Percentiles rank a stretch among this genome's conserved stretches.
These are phyloP conservation scores for Komagataella pastoris DNA, from an alignment of 805 yeast species.

Conservation along the genomic window DNA sequence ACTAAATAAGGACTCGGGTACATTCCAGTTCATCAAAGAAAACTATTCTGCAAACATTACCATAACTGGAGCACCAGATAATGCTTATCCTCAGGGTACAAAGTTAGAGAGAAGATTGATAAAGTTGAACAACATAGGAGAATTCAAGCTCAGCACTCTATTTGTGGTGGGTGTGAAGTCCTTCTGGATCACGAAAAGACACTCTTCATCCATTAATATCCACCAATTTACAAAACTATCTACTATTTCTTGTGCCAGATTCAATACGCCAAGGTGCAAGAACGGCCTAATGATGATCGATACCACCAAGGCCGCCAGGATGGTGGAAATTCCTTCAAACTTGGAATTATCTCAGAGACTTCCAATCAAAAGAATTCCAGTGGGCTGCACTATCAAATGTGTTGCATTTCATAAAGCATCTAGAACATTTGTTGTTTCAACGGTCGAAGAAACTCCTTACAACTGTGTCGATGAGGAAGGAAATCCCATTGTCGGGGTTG, in stretches of 20 bases:
- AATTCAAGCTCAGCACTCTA: constrained; percentile 12
- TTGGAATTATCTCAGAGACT: constrained; percentile 22
- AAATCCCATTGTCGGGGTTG: constrained; percentile 41
- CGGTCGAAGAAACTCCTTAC: constrained; percentile 45
- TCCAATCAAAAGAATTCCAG: constrained; percentile 37
- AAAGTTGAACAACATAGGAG: constrained; percentile 29
- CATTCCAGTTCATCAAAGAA: constrained; percentile 26
- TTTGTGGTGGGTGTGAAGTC: constrained; percentile 69
- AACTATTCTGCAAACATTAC: constrained; percentile 27
- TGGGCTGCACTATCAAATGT: constrained; percentile 53
- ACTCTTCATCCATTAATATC: constrained; percentile 49
- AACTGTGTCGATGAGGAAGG: constrained; percentile 67
- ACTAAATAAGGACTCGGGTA: constrained; percentile 24
- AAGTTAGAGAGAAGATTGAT: constrained; percentile 55
- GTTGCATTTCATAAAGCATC: constrained; percentile 60
- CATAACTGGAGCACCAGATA: constrained; percentile 71
- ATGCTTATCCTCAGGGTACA: constrained; percentile 59
- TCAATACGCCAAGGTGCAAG: constrained; percentile 17
- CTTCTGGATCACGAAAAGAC: constrained; percentile 49
- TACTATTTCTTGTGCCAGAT: constrained; percentile 52
- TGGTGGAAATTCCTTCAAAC: constrained; percentile 24
- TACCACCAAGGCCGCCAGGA: constrained; percentile 53
- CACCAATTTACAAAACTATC: constrained; percentile 55
- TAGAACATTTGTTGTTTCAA: constrained; percentile 48
- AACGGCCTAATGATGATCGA: constrained; percentile 63